These are phyloP conservation scores for Lasiosphaeria ovina DNA, from an alignment of 495 filamentous ascomycete genomes.

Conservation along the genomic window DNA sequence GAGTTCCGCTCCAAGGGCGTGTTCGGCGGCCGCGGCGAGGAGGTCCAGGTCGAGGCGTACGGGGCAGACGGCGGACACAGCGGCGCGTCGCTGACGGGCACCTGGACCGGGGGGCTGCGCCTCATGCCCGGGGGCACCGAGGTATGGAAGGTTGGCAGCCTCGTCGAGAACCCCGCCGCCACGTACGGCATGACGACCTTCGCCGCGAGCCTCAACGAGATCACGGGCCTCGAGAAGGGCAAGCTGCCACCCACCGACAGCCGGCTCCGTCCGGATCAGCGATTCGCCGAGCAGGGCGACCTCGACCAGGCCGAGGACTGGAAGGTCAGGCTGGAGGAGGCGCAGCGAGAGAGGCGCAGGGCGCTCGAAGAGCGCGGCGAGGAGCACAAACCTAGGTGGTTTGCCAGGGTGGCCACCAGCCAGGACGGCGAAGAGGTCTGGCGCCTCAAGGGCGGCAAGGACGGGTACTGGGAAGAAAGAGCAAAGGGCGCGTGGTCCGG, in stretches of 20 bases:
- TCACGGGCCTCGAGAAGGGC: slow-evolving; percentile 72
- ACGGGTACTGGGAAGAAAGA: slow-evolving; percentile 91
- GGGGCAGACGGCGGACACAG: slow-evolving; percentile 60
- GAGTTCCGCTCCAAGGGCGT: slow-evolving; percentile 93
- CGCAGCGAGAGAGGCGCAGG: slow-evolving; percentile 71
- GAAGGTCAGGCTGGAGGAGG: slow-evolving; percentile 82
- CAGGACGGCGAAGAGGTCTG: slow-evolving; percentile 69
- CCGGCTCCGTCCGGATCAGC: slow-evolving; percentile 85
- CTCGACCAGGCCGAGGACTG: slow-evolving; percentile 80
- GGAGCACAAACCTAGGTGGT: slow-evolving; percentile 76
- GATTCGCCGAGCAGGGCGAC: slow-evolving; percentile 77
- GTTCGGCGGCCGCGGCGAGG: slow-evolving; percentile 92
- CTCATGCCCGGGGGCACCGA: slow-evolving; percentile 61
- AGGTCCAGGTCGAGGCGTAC: slow-evolving; percentile 72
- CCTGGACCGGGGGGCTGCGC: slow-evolving; percentile 75
- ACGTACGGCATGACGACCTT: slow-evolving; percentile 87
- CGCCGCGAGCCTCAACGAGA: slow-evolving; percentile 82
- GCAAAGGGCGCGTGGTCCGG: slow-evolving; percentile 65
- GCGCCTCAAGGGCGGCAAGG: slow-evolving; percentile 74
- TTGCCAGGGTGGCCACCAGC: slow-evolving; percentile 56
- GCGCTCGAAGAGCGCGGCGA: slow-evolving; percentile 72
- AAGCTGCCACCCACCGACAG: slow-evolving; percentile 77
- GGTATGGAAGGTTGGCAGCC: slow-evolving; percentile 72
- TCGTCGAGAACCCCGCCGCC: slow-evolving; percentile 71
- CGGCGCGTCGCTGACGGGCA: slow-evolving; percentile 66